These are phyloP conservation scores for Monilinia polystroma DNA, from an alignment of 2,329 filamentous ascomycete species.

Conservation along the genomic window DNA sequence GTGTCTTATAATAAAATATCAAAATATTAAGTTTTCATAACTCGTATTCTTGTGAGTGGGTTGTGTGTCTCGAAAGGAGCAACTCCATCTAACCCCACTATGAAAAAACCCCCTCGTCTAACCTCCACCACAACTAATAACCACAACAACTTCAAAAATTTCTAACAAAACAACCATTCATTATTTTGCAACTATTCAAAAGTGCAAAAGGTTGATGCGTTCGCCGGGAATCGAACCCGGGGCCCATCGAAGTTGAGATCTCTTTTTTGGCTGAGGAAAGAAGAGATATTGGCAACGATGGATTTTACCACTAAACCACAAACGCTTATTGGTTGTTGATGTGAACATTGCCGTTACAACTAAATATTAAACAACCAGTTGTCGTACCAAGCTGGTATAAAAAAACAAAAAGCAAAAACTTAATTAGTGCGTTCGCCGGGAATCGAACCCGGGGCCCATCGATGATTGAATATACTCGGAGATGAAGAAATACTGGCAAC, in stretches of 20 bases:
- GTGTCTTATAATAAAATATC: neutral
- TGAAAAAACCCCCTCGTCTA: too few relatives aligned
- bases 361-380: too few relatives aligned
- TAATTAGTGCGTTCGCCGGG: neutral
- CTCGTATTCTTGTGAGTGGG: too few relatives aligned
- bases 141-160: neutral
- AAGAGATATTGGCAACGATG: neutral
- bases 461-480: neutral
- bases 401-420: too few relatives aligned
- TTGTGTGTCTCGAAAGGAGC: too few relatives aligned
- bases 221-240: neutral
- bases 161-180: neutral
- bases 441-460: conserved; percentile 4
- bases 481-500: neutral
- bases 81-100: too few relatives aligned
- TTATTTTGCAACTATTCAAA: neutral
- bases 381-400: too few relatives aligned
- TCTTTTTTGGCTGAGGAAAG: too few relatives aligned
- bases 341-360: too few relatives aligned
- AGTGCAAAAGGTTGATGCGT: neutral
- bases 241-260: neutral
- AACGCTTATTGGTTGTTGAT: neutral
- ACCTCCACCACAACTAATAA: neutral
- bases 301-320: conserved; percentile 2
- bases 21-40: too few relatives aligned